Evolutionary conservation across 805 yeast genomes (phyloP), one percentile per base, ranked within the genome.

Genomic region (Myxozyma udenii): DNA sequence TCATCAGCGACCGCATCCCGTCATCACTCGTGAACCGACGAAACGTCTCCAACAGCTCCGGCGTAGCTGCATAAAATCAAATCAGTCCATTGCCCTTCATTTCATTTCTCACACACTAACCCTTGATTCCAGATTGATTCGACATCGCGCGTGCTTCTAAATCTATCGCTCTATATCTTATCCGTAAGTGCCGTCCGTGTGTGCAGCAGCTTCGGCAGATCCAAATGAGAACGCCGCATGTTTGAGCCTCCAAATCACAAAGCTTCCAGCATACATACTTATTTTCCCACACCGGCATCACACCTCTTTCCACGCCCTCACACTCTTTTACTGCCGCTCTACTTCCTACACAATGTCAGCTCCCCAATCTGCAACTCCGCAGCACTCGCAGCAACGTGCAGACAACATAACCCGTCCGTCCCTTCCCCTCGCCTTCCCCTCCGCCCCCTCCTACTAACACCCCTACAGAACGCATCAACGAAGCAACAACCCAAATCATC

Each of bases 41-140:
- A 68, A 81, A 80, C 28, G 74, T 55, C 1, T 64, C 66, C 14
- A 76, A 67, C 35, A 84, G 71, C 30, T 73, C 76, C 37, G 65
- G 62, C 18, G 79, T 68, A 2, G 79, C 74, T 64, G 53, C 25
- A 35, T 14, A 61, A 51, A 32, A 42, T 49, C 44, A 22, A 68
- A 16, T 18, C 46, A 36, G 45, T 26, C 32, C 12, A n/a, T 39
- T 6, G 16, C 30, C 43, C 46, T 1, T 33, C 11, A 25, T 7
- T 5, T 3, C 19, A 26, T 12, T 19, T 32, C 11, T 23, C 30
- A 11, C 14, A 33, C 4, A 62, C 72, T 25, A 61, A 68, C 74
- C 66, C 23, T 62, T 59, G 50, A 83, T 83, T 51, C 88, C 87
- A 0, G 86, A 80, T 64, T 80, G 85, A 53, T 72, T 78, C 1